A percentile compares a stretch with the other conserved stretches of the same genome.
These are phyloP conservation scores for Monosporozyma servazzii DNA, from an alignment of 805 yeast genomes.

Conservation along the genomic window DNA sequence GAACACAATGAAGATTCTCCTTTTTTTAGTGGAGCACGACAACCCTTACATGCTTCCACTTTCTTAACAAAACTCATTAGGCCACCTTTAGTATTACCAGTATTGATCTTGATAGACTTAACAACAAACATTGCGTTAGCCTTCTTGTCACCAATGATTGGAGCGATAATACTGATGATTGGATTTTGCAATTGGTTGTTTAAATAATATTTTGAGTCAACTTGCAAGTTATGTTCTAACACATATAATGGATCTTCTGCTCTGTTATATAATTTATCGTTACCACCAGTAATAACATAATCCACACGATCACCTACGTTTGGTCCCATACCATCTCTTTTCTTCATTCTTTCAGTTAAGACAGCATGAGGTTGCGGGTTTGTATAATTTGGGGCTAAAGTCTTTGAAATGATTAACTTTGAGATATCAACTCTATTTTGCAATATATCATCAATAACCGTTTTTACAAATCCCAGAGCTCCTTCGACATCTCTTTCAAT, in stretches of 20 bases:
- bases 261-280: conserved; percentile 81
- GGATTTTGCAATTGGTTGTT: conserved; percentile 93
- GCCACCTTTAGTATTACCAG: conserved; percentile 70
- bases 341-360: conserved; percentile 88
- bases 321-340: conserved; percentile 97
- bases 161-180: conserved; percentile 84
- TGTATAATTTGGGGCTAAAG: conserved; percentile 84
- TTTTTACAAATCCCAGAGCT: conserved; percentile 78
- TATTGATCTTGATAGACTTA: conserved; percentile 33
- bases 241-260: conserved; percentile 96
- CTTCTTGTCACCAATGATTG: conserved; percentile 78
- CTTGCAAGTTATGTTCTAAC: conserved; percentile 82
- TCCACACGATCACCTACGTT: conserved; percentile 97
- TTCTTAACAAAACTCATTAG: conserved; percentile 86
- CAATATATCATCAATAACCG: conserved; percentile 77
- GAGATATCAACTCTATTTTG: conserved; percentile 91
- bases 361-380: conserved; percentile 97
- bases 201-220: conserved; percentile 87
- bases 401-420: conserved; percentile 87
- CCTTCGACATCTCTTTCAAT: conserved; percentile 80
- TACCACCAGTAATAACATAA: conserved; percentile 81
- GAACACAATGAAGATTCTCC: conserved; percentile 71
- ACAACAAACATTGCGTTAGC: conserved; percentile 72
- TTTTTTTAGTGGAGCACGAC: conserved; percentile 66
- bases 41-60: conserved; percentile 79